Conservation (phyloP, 2,329 filamentous ascomycete genomes). For the Calonectria honghensis region DNA sequence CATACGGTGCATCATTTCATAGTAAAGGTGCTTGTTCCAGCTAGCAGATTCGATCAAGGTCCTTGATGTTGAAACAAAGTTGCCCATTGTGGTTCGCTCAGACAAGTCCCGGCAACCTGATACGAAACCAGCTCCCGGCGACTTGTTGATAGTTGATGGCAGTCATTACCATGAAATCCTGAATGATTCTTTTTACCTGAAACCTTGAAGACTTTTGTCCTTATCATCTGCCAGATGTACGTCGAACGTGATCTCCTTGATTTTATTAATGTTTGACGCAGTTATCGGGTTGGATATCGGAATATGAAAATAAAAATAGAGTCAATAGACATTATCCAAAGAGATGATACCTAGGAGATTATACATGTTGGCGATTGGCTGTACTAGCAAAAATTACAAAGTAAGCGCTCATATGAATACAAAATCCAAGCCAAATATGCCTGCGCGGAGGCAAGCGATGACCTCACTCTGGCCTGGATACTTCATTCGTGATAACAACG, state of each 20-base stretch:
- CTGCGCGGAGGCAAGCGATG: too few relatives aligned
- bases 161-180: too few relatives aligned
- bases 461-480: not conserved
- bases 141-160: too few relatives aligned
- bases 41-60: too few relatives aligned
- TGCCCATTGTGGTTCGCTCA: too few relatives aligned
- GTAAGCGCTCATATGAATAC: not conserved
- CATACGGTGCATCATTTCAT: not conserved
- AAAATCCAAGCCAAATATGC: not conserved
- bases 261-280: not conserved
- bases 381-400: not conserved
- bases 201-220: too few relatives aligned
- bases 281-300: not conserved
- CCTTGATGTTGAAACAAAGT: too few relatives aligned
- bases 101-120: too few relatives aligned
- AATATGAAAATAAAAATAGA: not conserved
- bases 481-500: slow-evolving; percentile 21
- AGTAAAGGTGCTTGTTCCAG: too few relatives aligned
- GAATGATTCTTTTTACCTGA: too few relatives aligned
- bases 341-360: not conserved
- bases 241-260: not conserved
- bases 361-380: not conserved
- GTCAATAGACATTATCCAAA: not conserved
- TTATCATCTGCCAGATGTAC: not conserved
- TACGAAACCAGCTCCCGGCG: too few relatives aligned